A percentile compares a stretch with the other conserved stretches of the same genome.
Conservation (phyloP, 495 filamentous ascomycete species). For the Trichocladium antarcticum region DNA sequence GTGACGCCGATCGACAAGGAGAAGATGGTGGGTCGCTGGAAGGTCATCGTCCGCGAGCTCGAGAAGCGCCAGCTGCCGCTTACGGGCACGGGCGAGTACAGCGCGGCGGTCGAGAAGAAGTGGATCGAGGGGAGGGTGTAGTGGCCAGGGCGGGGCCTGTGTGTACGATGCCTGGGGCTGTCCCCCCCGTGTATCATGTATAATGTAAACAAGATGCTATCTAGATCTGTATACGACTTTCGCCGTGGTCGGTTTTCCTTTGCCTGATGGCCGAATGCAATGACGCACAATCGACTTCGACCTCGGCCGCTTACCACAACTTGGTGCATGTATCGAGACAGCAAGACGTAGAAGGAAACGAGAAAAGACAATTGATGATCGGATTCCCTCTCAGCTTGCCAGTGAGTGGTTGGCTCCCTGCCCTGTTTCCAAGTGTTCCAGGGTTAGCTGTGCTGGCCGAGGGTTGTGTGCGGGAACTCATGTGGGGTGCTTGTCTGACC, state of each 20-base stretch:
- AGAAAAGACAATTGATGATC: too few relatives aligned
- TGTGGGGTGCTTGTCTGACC: background rate
- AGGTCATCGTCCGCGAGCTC: constrained; percentile 68
- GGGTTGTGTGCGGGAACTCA: background rate
- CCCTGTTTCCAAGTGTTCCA: background rate
- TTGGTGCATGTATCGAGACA: too few relatives aligned
- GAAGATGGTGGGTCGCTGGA: constrained; percentile 68
- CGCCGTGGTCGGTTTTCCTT: background rate
- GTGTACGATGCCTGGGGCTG: too few relatives aligned
- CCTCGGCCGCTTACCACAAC: too few relatives aligned
- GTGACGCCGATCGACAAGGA: constrained; percentile 60
- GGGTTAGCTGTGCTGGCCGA: background rate
- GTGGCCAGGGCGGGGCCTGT: background rate
- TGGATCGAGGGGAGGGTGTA: constrained; percentile 19
- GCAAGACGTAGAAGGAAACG: too few relatives aligned
- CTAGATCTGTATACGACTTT: background rate
- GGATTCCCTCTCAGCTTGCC: too few relatives aligned
- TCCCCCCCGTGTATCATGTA: constrained; percentile 1
- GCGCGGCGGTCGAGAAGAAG: constrained; percentile 21
- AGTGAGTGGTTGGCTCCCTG: too few relatives aligned
- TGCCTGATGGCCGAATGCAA: background rate
- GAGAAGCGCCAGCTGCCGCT: constrained; percentile 48
- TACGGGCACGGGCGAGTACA: constrained; percentile 24
- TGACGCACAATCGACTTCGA: too few relatives aligned
- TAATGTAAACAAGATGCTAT: constrained; percentile 14